These are phyloP conservation scores for Ganoderma resinaceum DNA, from an alignment of 1,284 basidiomycete genomes.

Conservation along the genomic window DNA sequence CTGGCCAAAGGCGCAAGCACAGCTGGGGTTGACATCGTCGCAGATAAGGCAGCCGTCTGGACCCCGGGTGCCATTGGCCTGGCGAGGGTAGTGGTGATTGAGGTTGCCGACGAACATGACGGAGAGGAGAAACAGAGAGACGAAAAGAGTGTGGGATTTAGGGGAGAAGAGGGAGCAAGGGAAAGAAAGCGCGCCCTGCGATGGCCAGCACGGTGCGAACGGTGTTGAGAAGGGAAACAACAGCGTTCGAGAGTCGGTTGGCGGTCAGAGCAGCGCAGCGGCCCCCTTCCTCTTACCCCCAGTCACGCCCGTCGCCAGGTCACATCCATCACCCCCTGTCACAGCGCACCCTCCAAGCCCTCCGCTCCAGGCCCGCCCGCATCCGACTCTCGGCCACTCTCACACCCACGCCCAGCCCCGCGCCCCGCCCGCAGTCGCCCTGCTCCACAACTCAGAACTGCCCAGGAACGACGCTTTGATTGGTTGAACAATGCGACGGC, in stretches of 20 bases:
- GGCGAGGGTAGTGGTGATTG: constrained; percentile 50
- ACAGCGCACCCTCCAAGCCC: constrained; percentile 11
- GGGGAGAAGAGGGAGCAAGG: constrained; percentile 24
- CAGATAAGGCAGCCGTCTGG: constrained; percentile 41
- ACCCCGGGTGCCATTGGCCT: constrained; percentile 27
- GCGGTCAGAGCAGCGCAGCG: constrained; percentile 9
- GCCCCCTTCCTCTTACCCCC: background rate
- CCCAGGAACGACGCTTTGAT: background rate
- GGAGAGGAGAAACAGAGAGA: constrained; percentile 29
- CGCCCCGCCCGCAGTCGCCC: background rate
- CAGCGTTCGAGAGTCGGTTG: constrained; percentile 29
- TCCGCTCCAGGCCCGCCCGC: background rate
- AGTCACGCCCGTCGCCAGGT: constrained; percentile 24
- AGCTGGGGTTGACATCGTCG: constrained; percentile 48
- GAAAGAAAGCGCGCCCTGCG: constrained; percentile 35
- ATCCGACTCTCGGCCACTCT: constrained; percentile 9
- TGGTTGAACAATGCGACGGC: constrained; percentile 17
- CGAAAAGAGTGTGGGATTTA: constrained; percentile 45
- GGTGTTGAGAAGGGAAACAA: constrained; percentile 33
- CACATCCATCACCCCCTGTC: constrained; percentile 28
- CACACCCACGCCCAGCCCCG: background rate
- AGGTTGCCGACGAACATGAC: constrained; percentile 57
- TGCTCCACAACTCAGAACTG: background rate
- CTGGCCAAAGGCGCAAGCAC: constrained; percentile 60
- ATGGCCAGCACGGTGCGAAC: constrained; percentile 44